A percentile compares a stretch with the other conserved stretches of the same genome.
These are phyloP conservation scores for Trapa incisa DNA, from an alignment of 345 rosid species.

Conservation along the genomic window DNA sequence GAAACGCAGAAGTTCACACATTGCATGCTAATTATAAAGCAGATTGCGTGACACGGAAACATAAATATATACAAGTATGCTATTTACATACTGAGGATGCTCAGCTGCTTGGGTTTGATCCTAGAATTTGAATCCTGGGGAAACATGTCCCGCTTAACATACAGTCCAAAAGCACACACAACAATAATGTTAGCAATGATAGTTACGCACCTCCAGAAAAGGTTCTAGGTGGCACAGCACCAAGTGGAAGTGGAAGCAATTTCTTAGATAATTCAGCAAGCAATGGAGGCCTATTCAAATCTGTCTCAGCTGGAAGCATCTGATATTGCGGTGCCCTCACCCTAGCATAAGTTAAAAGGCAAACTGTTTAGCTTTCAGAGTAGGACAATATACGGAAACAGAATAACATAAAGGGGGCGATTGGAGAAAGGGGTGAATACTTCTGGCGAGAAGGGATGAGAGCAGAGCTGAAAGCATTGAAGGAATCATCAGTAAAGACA, in stretches of 20 bases:
- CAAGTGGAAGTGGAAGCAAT: slow-evolving; percentile 60
- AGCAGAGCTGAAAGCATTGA: slow-evolving; percentile 50
- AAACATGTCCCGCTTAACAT: no score
- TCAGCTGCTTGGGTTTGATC: background rate
- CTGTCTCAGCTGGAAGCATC: slow-evolving; percentile 73
- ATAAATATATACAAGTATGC: no score
- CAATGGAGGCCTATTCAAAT: slow-evolving; percentile 72
- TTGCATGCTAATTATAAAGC: background rate
- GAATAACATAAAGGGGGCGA: background rate
- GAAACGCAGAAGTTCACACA: background rate
- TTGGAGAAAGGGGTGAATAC: slow-evolving; percentile 15
- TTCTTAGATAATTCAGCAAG: slow-evolving; percentile 47
- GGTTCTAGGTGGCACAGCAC: slow-evolving; percentile 42
- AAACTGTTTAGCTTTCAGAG: background rate
- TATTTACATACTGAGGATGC: no score
- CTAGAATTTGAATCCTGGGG: background rate
- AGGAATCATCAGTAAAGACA: slow-evolving; percentile 66
- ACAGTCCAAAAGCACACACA: background rate
- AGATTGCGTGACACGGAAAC: background rate
- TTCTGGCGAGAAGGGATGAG: slow-evolving; percentile 60
- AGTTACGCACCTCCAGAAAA: slow-evolving; percentile 39
- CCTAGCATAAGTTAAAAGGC: slow-evolving; percentile 20
- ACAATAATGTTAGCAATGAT: background rate
- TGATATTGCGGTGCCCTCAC: slow-evolving; percentile 72
- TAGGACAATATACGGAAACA: background rate